A percentile compares a stretch with the other conserved stretches of the same genome.
Conservation (phyloP, 202 grass and related monocot species). For the Tripidium arundinaceum region DNA sequence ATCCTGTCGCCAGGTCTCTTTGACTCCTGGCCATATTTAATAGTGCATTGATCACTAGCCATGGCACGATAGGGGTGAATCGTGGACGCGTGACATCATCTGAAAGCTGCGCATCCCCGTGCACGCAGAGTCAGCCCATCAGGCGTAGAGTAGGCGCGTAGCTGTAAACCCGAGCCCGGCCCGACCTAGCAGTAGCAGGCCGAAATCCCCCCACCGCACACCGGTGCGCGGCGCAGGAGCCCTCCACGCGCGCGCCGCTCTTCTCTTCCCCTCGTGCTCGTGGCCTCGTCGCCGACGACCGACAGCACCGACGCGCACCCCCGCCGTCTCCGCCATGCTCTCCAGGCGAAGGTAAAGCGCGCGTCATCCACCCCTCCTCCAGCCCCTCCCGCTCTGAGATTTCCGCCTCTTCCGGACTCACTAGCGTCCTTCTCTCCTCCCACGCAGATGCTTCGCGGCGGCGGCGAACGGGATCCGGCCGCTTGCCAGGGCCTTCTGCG, state of each 20-base stretch:
- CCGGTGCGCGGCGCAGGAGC: background rate
- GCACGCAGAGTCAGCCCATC: background rate
- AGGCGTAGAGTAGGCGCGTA: background rate
- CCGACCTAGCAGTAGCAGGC: background rate
- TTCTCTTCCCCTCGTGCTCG: background rate
- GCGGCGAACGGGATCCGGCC: no score
- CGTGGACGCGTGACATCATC: background rate
- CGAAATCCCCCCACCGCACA: background rate
- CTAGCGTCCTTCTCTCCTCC: no score
- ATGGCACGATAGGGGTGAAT: no score
- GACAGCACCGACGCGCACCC: slow-evolving; percentile 20
- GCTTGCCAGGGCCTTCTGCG: no score
- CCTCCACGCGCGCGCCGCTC: background rate
- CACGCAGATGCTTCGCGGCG: no score
- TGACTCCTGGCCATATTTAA: background rate
- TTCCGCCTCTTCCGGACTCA: slow-evolving; percentile 1
- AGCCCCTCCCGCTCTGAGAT: background rate
- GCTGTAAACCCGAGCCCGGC: background rate
- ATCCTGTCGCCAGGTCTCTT: background rate
- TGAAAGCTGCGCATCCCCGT: background rate
- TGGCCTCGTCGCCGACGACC: slow-evolving; percentile 6
- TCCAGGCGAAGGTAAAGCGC: slow-evolving; percentile 24
- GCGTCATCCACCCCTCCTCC: background rate
- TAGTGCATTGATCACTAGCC: background rate
- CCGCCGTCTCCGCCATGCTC: slow-evolving; percentile 27